phyloP scores from a whole-genome alignment of 129 eudicot genomes.

The Artemisia argyi region DNA sequence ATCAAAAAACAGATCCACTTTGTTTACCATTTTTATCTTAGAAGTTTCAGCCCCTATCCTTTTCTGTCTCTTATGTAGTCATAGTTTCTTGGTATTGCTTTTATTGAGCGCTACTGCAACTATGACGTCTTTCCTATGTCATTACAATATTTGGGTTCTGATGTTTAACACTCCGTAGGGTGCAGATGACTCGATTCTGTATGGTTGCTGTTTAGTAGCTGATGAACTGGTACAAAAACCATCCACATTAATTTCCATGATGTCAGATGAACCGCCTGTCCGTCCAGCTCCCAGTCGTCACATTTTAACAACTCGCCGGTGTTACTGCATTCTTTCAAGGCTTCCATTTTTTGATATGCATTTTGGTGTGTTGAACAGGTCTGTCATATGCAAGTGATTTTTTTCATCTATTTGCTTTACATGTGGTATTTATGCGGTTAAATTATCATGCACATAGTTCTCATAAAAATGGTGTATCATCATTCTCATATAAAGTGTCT shows the following conservation, averaged over 20 bases:
- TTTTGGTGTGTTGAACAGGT: conserved; percentile 95
- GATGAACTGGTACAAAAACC: conserved; percentile 90
- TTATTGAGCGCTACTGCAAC: conserved; percentile 13
- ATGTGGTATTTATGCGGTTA: conserved; percentile 19
- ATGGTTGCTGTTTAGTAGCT: conserved; percentile 95
- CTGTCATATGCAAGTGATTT: conserved; percentile 4
- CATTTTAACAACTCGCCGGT: conserved; percentile 82
- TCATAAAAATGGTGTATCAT: no score
- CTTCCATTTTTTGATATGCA: conserved; percentile 96
- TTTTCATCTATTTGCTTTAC: not conserved
- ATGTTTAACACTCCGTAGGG: conserved; percentile 51
- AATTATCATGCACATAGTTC: conserved; percentile 10
- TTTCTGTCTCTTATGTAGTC: conserved; percentile 1
- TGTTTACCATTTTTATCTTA: conserved; percentile 7
- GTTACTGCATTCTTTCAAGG: conserved; percentile 96
- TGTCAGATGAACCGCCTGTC: conserved; percentile 60
- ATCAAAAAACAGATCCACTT: not conserved
- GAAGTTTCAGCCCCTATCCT: not conserved
- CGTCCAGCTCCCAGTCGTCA: conserved; percentile 60
- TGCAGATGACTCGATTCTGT: conserved; percentile 89
- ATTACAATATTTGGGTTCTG: conserved; percentile 13
- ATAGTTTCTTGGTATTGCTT: conserved; percentile 19
- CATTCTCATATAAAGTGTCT: no score
- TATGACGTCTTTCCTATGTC: conserved; percentile 16
- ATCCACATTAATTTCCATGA: conserved; percentile 74